Percentiles rank a stretch among this genome's conserved stretches.
Evolutionary conservation across 2,329 filamentous ascomycete genomes (phyloP).

Genomic region (Teratosphaeria epicoccoides): DNA sequence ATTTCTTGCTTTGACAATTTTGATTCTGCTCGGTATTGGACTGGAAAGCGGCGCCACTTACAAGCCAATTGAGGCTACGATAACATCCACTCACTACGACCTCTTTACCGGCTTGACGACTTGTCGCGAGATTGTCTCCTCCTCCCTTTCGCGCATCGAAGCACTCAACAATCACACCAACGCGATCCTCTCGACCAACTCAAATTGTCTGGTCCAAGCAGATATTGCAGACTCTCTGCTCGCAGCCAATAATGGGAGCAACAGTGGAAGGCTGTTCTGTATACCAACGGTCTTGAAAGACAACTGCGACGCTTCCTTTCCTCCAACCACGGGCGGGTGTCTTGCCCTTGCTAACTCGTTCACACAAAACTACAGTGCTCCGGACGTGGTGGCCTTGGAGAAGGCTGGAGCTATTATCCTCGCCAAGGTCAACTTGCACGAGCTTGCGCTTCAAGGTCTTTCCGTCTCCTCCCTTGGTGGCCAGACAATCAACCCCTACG

Average conservation of each 20-base stretch:
- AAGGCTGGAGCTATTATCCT: constrained; percentile 25
- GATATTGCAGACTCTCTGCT: constrained; percentile 40
- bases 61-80: constrained; percentile 48
- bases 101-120: constrained; percentile 44
- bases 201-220: constrained; percentile 38
- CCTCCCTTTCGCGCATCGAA: constrained; percentile 49
- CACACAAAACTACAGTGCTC: constrained; percentile 30
- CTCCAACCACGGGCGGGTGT: constrained; percentile 49
- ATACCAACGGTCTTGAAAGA: constrained; percentile 55
- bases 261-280: constrained; percentile 43
- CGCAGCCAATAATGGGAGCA: constrained; percentile 37
- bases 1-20: background rate
- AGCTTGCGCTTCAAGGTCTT: constrained; percentile 54
- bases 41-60: constrained; percentile 24
- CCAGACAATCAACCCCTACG: constrained; percentile 57
- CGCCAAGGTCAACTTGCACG: constrained; percentile 40
- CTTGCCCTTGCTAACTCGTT: constrained; percentile 38
- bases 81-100: constrained; percentile 45
- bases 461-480: constrained; percentile 53
- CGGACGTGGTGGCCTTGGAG: constrained; percentile 19
- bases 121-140: constrained; percentile 44
- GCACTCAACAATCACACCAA: constrained; percentile 47
- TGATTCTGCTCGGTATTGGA: background rate
- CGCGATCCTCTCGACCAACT: constrained; percentile 46
- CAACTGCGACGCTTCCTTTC: constrained; percentile 47